Conservation (phyloP, 2,329 filamentous ascomycete species). For the Cercospora sp. region DNA sequence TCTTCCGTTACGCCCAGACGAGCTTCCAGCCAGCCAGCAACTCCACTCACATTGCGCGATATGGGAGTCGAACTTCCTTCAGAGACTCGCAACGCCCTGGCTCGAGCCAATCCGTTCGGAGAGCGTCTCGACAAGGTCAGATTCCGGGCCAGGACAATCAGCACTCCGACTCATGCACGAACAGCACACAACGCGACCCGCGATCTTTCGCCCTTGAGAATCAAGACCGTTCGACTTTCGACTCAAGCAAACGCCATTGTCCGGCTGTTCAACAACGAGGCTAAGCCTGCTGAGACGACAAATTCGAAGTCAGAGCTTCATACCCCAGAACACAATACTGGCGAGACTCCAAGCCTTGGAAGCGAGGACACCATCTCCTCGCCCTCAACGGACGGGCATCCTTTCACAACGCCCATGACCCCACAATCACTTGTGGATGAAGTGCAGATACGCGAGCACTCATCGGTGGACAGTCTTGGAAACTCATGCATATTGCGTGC, state of each 20-base stretch:
- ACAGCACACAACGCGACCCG: too few species aligned
- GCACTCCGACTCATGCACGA: background rate
- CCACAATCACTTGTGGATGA: background rate
- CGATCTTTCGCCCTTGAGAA: background rate
- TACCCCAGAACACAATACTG: background rate
- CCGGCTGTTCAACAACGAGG: too few species aligned
- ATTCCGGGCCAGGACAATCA: background rate
- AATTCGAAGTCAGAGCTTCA: background rate
- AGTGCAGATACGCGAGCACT: background rate
- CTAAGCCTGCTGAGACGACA: background rate
- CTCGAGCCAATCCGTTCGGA: background rate
- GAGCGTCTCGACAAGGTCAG: background rate
- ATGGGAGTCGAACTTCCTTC: background rate
- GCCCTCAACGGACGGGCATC: background rate
- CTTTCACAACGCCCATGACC: background rate
- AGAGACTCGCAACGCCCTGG: constrained; percentile 1
- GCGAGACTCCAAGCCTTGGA: background rate
- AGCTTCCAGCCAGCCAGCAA: background rate
- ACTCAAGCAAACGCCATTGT: too few species aligned
- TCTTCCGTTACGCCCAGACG: background rate
- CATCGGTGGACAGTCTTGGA: background rate
- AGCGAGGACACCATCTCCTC: background rate
- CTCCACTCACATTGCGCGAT: background rate
- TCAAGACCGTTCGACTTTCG: background rate
- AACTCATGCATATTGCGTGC: background rate